Evolutionary conservation across 352 stramenopile species (phyloP), one percentile per base, ranked within the genome.

Genomic region (Pythium aquatile): DNA sequence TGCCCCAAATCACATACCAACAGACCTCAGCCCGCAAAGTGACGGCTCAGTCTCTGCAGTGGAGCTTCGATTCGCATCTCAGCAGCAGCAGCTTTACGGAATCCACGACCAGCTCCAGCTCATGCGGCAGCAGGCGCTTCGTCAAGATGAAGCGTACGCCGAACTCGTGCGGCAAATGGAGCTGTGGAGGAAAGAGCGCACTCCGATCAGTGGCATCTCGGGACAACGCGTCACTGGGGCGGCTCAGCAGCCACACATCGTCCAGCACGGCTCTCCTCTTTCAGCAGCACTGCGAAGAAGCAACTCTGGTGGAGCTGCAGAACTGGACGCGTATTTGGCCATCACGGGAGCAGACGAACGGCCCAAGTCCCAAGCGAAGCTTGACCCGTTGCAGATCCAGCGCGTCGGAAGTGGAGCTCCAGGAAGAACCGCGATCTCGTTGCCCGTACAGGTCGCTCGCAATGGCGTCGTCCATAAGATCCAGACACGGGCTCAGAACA

Each of bases 371-470:
- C 81, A 92, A 32, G 40, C 79, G 3, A 89, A 86, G 42, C 72
- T 92, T 4, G 81, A 89, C 47, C 83, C 79, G 26, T 68, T 91
- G 24, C 70, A 83, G 11, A 65, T 78, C 49, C 70, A 85, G 28
- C 82, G 77, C 54, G 63, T 81, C 5, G 71, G 53, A 2, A 73
- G 75, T 24, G 65, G 40, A 44, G 54, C 35, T 13, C 28, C 44
- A 2, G 26, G 32, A 13, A 56, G 54, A 17, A 56, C 55, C n/a
- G 60, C 64, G 16, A 63, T 75, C 28, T 53, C 55, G 11, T 51
- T 64, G 2, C 61, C 55, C 2, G 29, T 52, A 30, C 48, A 54
- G 42, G 53, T 72, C 2, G 63, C 68, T 28, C 72, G 53, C 64
- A 73, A 71, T 16, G 63, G 64, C 0, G 44, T 72, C 28, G 46